Evolutionary conservation across 78 protist species (phyloP).

Genomic region (Cavenderia fasciculata): DNA sequence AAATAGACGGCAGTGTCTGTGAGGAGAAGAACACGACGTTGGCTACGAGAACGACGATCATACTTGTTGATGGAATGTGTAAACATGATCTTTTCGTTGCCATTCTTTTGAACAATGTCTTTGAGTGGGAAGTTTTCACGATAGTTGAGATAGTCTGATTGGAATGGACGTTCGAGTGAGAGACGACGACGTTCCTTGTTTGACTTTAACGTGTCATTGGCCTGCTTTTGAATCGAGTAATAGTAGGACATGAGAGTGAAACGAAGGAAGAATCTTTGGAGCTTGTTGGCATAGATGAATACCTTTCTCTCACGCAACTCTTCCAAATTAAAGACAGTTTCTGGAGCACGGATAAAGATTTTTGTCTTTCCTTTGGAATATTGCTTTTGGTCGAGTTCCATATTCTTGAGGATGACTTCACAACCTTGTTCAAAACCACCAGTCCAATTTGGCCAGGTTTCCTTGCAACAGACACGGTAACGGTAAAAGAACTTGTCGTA

Average conservation of each 20-base stretch:
- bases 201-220: constrained; percentile 31
- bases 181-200: constrained; percentile 78
- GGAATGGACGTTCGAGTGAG: constrained; percentile 71
- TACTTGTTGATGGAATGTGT: constrained; percentile 59
- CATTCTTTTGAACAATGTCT: constrained; percentile 53
- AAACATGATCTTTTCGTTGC: constrained; percentile 73
- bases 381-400: constrained; percentile 66
- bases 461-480: constrained; percentile 75
- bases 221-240: constrained; percentile 67
- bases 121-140: constrained; percentile 80
- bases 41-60: constrained; percentile 20
- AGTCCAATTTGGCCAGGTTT: constrained; percentile 80
- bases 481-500: constrained; percentile 90
- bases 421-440: constrained; percentile 65
- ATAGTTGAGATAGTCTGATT: constrained; percentile 77
- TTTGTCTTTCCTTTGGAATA: constrained; percentile 86
- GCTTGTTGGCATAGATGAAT: constrained; percentile 77
- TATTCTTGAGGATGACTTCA: constrained; percentile 38
- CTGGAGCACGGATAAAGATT: constrained; percentile 89
- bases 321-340: constrained; percentile 81
- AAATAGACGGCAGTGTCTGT: constrained; percentile 71
- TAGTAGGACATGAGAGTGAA: constrained; percentile 70
- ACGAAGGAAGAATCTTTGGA: constrained; percentile 78
- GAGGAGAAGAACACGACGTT: constrained; percentile 48
- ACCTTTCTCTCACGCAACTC: constrained; percentile 82